Conservation (phyloP, 2,329 filamentous ascomycete species). For the Aspergillus felis region DNA sequence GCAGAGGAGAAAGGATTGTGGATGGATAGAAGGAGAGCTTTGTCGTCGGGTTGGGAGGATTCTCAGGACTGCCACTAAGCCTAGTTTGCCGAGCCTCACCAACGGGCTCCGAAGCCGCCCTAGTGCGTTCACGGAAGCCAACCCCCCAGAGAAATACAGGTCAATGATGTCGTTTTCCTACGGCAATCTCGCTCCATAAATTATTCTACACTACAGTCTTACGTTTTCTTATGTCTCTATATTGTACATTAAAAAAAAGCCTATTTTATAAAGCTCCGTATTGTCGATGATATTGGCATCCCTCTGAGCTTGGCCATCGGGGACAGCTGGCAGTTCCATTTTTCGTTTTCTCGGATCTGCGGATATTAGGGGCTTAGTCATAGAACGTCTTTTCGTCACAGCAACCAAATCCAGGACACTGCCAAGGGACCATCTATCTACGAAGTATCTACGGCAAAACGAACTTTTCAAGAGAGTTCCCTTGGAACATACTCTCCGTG, state of each 20-base stretch:
- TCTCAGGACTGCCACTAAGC: conserved; percentile 39
- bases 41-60: conserved; percentile 38
- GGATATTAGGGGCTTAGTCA: conserved; percentile 35
- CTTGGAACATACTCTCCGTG: not conserved
- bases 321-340: conserved; percentile 26
- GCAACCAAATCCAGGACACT: conserved; percentile 21
- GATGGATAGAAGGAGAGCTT: conserved; percentile 42
- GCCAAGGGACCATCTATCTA: not conserved
- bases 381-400: conserved; percentile 29
- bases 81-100: conserved; percentile 35
- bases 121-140: conserved; percentile 27
- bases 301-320: conserved; percentile 6
- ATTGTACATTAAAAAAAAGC: not conserved
- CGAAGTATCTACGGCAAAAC: too few relatives aligned
- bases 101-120: conserved; percentile 36
- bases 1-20: conserved; percentile 41
- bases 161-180: not conserved
- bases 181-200: not conserved
- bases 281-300: not conserved
- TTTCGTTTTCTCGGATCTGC: conserved; percentile 36
- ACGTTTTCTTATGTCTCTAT: not conserved
- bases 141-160: not conserved
- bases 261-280: not conserved
- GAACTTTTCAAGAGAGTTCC: not conserved
- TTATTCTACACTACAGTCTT: not conserved